Evolutionary conservation across 2,329 filamentous ascomycete genomes (phyloP), one percentile per base, ranked within the genome.

Genomic region (Emydomyces testavorans): DNA sequence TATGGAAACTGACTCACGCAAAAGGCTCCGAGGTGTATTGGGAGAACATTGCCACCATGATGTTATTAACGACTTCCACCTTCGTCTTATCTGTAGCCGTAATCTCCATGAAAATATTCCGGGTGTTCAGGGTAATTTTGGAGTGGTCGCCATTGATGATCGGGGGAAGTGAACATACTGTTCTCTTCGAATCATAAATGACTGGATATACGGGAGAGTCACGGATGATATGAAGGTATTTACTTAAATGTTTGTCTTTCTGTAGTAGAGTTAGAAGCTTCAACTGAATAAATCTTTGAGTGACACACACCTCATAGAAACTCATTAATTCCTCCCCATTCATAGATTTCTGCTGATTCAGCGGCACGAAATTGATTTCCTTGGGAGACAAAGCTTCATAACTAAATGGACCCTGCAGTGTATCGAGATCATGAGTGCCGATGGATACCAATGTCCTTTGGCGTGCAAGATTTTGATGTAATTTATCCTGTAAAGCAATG

Each of bases 91-190:
- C 92, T 34, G 88, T 90, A 34, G 89, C 93, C 6, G 92, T 98
- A 60, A 94, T 88, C 68, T 98, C 92, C 65, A 98, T 93, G 68
- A 98, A 85, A 61, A 98, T 79, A 61, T 98, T 95, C 62, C 78
- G 90, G 50, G 89, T 96, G 63, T 93, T 72, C 37, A 93, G 71
- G 6, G 82, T 87, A 64, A 98, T 98, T 71, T 98, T 98, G 60
- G 89, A 95, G 70, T 92, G 89, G 61, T 98, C 79, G 60, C 89
- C 80, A 71, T 98, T 98, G 74, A 98, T 98, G 59, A 98, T 96
- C 15, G 92, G 92, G 1, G 92, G 92, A 59, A 98, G 75, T 6
- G 90, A 96, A 70, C 92, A 90, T 29, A 98, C 88, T 37, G 78
- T 79, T 36, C 80, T 77, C 62, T 94, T 85, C 45, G 86, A 78